A percentile compares a stretch with the other conserved stretches of the same genome.
Conservation (phyloP, 106 monocot species). For the Posidonia australis region DNA sequence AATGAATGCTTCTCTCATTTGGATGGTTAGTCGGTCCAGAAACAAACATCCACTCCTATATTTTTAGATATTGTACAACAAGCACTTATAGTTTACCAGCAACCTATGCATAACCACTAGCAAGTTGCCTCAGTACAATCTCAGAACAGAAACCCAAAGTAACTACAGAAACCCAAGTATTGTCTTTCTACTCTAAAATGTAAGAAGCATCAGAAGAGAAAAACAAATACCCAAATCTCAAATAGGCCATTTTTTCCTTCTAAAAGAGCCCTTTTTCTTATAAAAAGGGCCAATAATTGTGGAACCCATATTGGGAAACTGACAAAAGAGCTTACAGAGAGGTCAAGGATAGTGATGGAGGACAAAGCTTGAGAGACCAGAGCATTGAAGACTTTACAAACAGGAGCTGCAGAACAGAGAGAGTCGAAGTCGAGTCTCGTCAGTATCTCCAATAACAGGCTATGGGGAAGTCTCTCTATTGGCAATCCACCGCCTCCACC, state of each 20-base stretch:
- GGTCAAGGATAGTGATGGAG: constrained; percentile 41
- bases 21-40: too few relatives aligned
- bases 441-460: too few relatives aligned
- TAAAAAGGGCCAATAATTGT: neutral
- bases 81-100: neutral
- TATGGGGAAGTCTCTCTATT: too few relatives aligned
- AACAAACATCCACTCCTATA: too few relatives aligned
- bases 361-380: constrained; percentile 37
- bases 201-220: neutral
- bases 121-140: too few relatives aligned
- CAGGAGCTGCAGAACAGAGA: constrained; percentile 50
- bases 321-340: constrained; percentile 39
- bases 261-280: too few relatives aligned
- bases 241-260: too few relatives aligned
- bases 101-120: neutral
- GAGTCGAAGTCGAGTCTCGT: constrained; percentile 56
- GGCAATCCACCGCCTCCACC: too few relatives aligned
- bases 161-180: neutral
- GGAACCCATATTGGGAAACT: neutral
- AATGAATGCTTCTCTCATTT: too few relatives aligned
- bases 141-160: too few relatives aligned
- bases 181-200: neutral
- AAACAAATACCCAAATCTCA: too few relatives aligned
- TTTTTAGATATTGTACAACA: neutral
- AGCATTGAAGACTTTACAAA: constrained; percentile 38